Evolutionary conservation across 352 stramenopile species (phyloP), one percentile per base, ranked within the genome.

Genomic region (Phytophthora colocasiae): DNA sequence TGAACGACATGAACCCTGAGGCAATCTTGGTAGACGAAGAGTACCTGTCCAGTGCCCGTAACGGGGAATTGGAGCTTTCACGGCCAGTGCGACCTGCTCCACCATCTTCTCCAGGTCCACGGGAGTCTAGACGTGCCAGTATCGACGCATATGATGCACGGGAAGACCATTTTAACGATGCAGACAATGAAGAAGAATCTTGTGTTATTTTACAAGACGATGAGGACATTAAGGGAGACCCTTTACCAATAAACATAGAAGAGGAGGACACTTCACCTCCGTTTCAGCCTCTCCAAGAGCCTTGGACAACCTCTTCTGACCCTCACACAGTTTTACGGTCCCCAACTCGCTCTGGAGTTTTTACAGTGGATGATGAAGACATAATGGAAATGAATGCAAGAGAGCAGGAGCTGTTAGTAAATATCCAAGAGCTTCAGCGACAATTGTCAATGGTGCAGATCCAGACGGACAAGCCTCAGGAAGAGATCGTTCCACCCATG

Each of bases 401-500:
- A 27, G 90, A 97, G 54, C 90, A 97, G 57, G 88, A 96, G 61
- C 81, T 97, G 63, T 70, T 97, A 32, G 85, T 93, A 24, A 96
- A 91, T 61, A 97, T 97, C 66, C 91, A 97, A 41, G 91, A 97
- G 63, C 77, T 97, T 17, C 91, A 97, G 58, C 73, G 89, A 3
- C 89, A 97, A 53, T 77, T 97, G 10, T 90, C 81, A 12, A 94
- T 91, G 84, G 87, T 95, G 51, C 83, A 94, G 65, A 92, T 94
- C 50, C 83, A 91, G 59, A 91, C 85, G 26, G 81, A 91, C 62
- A 92, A 92, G 58, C 66, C 81, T 5, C 78, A 90, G 44, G 80
- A 95, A 51, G 83, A 91, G 69, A 90, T 92, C 27, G 31, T 92
- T 40, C 76, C 77, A 47, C 79, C 76, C 10, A 77, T 89, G 51